phyloP scores from a whole-genome alignment of 371 early-diverging fungal species.

The Blakeslea trispora region DNA sequence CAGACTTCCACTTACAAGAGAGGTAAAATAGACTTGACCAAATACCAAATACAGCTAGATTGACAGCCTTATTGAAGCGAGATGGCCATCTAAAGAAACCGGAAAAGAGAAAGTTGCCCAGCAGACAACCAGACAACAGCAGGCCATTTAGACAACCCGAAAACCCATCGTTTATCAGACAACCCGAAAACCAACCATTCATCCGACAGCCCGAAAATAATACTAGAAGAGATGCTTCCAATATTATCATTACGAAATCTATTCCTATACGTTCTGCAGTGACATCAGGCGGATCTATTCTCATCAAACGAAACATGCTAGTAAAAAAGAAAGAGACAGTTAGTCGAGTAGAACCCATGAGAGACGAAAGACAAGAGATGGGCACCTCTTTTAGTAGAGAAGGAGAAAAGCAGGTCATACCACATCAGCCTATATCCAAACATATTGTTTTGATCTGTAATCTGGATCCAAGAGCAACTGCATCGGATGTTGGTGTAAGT shows the following conservation, averaged over 20 bases:
- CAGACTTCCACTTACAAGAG: not conserved
- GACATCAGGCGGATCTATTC: not conserved
- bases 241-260: conserved; percentile 22
- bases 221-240: conserved; percentile 17
- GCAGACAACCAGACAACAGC: too few species aligned
- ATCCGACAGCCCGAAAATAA: too few species aligned
- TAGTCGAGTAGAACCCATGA: too few species aligned
- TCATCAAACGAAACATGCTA: conserved; percentile 2
- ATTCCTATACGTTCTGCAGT: not conserved
- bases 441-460: conserved; percentile 54
- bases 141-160: too few species aligned
- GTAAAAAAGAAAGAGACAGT: not conserved
- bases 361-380: too few species aligned
- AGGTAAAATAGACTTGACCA: not conserved
- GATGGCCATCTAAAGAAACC: too few species aligned
- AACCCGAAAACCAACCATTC: too few species aligned
- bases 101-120: too few species aligned
- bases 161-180: too few species aligned
- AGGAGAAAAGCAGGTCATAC: too few species aligned
- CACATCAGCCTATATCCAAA: conserved; percentile 3
- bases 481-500: conserved; percentile 60
- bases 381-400: too few species aligned
- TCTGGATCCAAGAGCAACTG: conserved; percentile 58
- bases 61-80: not conserved
- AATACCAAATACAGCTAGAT: too few species aligned